phyloP scores from a whole-genome alignment of 257 asterid species.

The Forsythia suspensa region DNA sequence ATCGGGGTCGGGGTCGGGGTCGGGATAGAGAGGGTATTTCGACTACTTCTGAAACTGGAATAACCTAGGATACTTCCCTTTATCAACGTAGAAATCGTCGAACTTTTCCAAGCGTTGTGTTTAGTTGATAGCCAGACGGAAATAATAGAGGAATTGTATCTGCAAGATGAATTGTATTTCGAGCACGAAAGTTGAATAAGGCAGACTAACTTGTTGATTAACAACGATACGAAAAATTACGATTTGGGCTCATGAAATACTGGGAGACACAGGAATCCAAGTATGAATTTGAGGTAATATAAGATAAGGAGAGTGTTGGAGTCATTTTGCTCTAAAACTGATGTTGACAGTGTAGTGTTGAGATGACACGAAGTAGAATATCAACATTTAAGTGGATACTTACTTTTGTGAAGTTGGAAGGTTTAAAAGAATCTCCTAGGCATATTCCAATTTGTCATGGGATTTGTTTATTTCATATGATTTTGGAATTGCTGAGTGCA shows the following conservation, averaged over 20 bases:
- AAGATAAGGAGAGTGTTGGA: conserved; percentile 11
- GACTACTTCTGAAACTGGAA: conserved; percentile 12
- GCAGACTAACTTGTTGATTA: neutral
- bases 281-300: conserved; percentile 9
- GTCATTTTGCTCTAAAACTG: conserved; percentile 15
- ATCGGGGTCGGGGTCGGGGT: neutral
- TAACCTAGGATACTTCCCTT: conserved; percentile 22
- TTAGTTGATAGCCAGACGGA: neutral
- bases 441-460: conserved; percentile 36
- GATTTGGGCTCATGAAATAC: conserved; percentile 1
- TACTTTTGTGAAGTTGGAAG: conserved; percentile 26
- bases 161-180: conserved; percentile 8
- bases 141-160: conserved; percentile 1
- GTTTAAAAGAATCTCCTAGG: conserved; percentile 47
- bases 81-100: conserved; percentile 52
- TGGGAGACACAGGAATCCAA: conserved; percentile 12
- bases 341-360: conserved; percentile 25
- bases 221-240: neutral
- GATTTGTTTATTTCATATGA: conserved; percentile 28
- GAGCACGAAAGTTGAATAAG: neutral
- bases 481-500: conserved; percentile 24
- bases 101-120: conserved; percentile 28
- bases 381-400: conserved; percentile 24
- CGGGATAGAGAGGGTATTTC: neutral
- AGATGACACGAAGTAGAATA: conserved; percentile 19